Evolutionary conservation across 345 rosid genomes (phyloP).

Genomic region (Brassica incana): DNA sequence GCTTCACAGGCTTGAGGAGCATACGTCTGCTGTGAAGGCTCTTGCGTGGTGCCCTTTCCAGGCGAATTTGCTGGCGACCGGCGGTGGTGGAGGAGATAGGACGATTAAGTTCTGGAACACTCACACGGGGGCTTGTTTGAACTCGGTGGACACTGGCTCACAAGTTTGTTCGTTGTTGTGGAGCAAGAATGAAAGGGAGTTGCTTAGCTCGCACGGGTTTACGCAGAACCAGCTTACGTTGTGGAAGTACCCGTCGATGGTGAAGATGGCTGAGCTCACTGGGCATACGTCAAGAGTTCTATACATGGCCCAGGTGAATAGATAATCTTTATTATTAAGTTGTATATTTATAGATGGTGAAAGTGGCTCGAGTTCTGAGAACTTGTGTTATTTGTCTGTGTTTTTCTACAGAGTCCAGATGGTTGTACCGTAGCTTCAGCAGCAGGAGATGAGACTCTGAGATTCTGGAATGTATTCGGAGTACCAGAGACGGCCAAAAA

Average conservation of each 20-base stretch:
- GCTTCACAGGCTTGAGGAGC: constrained; percentile 3
- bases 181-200: not conserved
- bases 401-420: not conserved
- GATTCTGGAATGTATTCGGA: not conserved
- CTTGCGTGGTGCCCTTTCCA: not conserved
- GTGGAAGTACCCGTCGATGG: constrained; percentile 7
- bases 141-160: not conserved
- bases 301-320: not conserved
- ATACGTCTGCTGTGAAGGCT: constrained; percentile 6
- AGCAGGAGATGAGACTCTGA: not conserved
- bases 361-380: not conserved
- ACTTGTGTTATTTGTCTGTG: not conserved
- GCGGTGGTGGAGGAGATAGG: not conserved
- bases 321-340: not conserved
- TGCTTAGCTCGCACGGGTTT: constrained; percentile 3
- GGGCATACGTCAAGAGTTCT: constrained; percentile 4
- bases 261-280: constrained; percentile 8
- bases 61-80: constrained; percentile 1
- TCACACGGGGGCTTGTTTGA: not conserved
- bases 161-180: not conserved
- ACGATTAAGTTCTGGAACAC: constrained; percentile 5
- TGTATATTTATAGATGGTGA: not conserved
- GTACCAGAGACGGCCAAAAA: not conserved
- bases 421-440: constrained; percentile 3
- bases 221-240: constrained; percentile 3